Conservation (phyloP, 2,329 filamentous ascomycete species). For the Magnaporthales sp. region DNA sequence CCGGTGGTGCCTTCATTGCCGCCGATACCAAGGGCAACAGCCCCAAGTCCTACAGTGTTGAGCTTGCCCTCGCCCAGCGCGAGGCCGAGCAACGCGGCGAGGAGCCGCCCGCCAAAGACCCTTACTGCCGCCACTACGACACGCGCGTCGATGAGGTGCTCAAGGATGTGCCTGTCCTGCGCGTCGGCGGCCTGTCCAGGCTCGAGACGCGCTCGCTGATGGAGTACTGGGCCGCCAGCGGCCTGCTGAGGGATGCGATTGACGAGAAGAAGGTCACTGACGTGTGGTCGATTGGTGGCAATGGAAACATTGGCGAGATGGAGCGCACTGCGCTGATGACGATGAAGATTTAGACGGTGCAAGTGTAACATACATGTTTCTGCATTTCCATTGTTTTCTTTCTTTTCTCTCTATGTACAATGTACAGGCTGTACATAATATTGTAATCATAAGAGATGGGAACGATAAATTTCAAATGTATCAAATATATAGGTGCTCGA, state of each 20-base stretch:
- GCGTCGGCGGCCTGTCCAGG: constrained; percentile 61
- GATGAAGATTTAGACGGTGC: constrained; percentile 30
- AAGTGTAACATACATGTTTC: constrained; percentile 2
- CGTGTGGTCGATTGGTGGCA: constrained; percentile 76
- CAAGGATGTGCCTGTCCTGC: constrained; percentile 39
- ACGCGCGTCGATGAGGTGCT: constrained; percentile 44
- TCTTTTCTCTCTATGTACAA: constrained; percentile 3
- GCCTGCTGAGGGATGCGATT: constrained; percentile 62
- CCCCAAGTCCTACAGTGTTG: constrained; percentile 54
- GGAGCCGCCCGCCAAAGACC: constrained; percentile 32
- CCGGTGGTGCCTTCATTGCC: constrained; percentile 73
- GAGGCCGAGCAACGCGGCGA: constrained; percentile 29
- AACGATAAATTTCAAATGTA: neutral
- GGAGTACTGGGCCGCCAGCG: constrained; percentile 90
- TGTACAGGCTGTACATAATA: neutral
- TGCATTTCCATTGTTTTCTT: neutral
- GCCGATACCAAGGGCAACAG: constrained; percentile 66
- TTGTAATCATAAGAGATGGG: neutral
- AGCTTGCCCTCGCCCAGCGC: constrained; percentile 56
- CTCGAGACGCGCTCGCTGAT: constrained; percentile 70
- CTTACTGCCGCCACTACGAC: constrained; percentile 49
- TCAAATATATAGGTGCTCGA: neutral
- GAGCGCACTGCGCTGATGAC: constrained; percentile 55
- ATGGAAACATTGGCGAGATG: constrained; percentile 78
- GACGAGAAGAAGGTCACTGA: constrained; percentile 65